phyloP scores from a whole-genome alignment of 1,284 basidiomycete genomes.

The Puccinia triticina region DNA sequence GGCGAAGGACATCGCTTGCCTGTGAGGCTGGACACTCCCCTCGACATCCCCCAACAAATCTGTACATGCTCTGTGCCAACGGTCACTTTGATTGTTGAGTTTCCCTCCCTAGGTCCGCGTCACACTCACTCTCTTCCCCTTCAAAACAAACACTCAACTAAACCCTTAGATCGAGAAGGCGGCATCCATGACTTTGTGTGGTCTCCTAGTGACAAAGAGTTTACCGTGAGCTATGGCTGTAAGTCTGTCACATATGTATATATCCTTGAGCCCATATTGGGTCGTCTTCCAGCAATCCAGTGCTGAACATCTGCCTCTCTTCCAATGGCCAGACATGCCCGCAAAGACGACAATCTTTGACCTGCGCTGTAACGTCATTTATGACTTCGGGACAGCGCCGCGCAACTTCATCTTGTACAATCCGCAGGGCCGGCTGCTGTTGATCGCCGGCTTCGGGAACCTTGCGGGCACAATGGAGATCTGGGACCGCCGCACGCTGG shows the following conservation, averaged over 20 bases:
- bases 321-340: conserved; percentile 75
- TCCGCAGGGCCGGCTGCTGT: conserved; percentile 84
- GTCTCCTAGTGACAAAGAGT: conserved; percentile 93
- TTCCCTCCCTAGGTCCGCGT: conserved; percentile 67
- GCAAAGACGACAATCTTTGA: conserved; percentile 90
- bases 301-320: not conserved
- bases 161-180: conserved; percentile 79
- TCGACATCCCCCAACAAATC: conserved; percentile 67
- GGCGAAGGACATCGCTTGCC: no score
- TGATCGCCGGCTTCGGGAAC: conserved; percentile 93
- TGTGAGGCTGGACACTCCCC: no score
- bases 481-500: conserved; percentile 82
- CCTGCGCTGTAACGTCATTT: conserved; percentile 80
- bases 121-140: not conserved
- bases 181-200: conserved; percentile 95
- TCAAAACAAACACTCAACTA: not conserved
- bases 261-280: no score
- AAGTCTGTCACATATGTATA: conserved; percentile 63
- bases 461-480: conserved; percentile 90
- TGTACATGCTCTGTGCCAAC: conserved; percentile 91
- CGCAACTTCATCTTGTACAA: conserved; percentile 94
- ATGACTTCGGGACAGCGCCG: conserved; percentile 86
- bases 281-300: not conserved
- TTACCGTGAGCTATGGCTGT: conserved; percentile 94
- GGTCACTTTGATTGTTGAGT: conserved; percentile 93